Percentiles rank a stretch among this genome's conserved stretches.
These are phyloP conservation scores for Yamadazyma membranifaciens DNA, from an alignment of 1,139 yeast genomes.

Conservation along the genomic window DNA sequence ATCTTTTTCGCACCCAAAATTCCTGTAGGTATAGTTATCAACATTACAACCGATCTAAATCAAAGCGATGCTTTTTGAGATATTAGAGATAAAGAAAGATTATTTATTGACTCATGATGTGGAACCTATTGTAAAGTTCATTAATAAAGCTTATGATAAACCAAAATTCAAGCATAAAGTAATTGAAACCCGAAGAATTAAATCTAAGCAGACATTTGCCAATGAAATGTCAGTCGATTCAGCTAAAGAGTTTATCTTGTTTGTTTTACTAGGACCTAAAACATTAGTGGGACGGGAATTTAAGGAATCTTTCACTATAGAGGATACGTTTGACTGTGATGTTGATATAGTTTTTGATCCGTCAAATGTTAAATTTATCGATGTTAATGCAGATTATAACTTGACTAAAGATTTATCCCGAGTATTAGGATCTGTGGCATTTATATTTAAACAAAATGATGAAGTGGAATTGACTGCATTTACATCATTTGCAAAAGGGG, in stretches of 20 bases:
- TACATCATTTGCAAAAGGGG: slow-evolving; percentile 46
- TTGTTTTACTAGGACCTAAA: slow-evolving; percentile 30
- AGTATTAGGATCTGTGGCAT: slow-evolving; percentile 45
- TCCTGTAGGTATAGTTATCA: background rate
- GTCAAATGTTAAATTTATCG: slow-evolving; percentile 16
- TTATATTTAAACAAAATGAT: slow-evolving; percentile 20
- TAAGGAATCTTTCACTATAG: slow-evolving; percentile 16
- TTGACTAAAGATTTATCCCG: slow-evolving; percentile 21
- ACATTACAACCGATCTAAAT: background rate
- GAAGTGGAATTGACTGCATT: slow-evolving; percentile 48
- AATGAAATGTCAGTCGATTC: slow-evolving; percentile 23
- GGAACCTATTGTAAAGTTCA: slow-evolving; percentile 8
- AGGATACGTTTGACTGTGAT: slow-evolving; percentile 27
- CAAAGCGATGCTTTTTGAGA: slow-evolving; percentile 2
- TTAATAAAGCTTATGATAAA: slow-evolving; percentile 51
- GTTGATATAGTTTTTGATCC: slow-evolving; percentile 21
- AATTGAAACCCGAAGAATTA: slow-evolving; percentile 44
- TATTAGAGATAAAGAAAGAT: slow-evolving; percentile 1
- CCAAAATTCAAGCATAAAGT: slow-evolving; percentile 42
- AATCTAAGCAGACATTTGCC: slow-evolving; percentile 23
- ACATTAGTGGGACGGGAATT: slow-evolving; percentile 24
- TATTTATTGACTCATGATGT: background rate
- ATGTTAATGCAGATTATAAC: slow-evolving; percentile 19
- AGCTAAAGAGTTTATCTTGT: slow-evolving; percentile 19
- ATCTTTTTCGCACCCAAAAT: no score